Conservation (phyloP, 2,329 filamentous ascomycete species). For the Penicillium sumatraense region DNA sequence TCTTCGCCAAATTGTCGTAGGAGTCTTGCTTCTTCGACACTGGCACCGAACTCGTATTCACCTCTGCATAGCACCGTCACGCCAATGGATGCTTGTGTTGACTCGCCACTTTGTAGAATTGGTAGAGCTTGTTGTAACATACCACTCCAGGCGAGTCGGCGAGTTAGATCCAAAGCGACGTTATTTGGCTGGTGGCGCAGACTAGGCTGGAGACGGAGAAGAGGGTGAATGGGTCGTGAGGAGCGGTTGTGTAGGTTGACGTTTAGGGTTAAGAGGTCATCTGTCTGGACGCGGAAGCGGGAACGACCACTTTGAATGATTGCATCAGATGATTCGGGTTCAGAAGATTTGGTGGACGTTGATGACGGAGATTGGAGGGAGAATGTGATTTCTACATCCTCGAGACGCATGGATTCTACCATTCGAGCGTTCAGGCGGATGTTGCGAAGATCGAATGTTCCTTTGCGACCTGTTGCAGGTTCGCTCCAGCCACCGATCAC, state of each 20-base stretch:
- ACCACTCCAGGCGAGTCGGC: constrained; percentile 84
- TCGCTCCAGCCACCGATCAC: constrained; percentile 75
- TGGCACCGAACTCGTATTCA: constrained; percentile 79
- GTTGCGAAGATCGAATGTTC: constrained; percentile 75
- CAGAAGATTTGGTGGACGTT: constrained; percentile 5
- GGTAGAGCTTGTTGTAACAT: constrained; percentile 77
- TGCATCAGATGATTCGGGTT: constrained; percentile 2
- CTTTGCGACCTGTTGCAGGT: constrained; percentile 61
- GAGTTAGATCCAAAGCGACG: constrained; percentile 77
- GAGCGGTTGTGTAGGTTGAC: constrained; percentile 79
- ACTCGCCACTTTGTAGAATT: constrained; percentile 62
- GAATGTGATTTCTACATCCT: constrained; percentile 73
- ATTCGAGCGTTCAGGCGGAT: constrained; percentile 76
- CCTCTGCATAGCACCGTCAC: constrained; percentile 78
- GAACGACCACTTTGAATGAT: constrained; percentile 49
- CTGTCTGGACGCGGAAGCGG: constrained; percentile 55
- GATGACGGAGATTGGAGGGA: constrained; percentile 42
- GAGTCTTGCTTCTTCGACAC: constrained; percentile 77
- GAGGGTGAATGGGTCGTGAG: constrained; percentile 66
- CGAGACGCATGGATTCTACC: constrained; percentile 80
- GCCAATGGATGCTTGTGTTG: constrained; percentile 67
- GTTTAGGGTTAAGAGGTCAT: constrained; percentile 71
- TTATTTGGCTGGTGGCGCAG: constrained; percentile 73
- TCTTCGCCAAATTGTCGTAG: constrained; percentile 30
- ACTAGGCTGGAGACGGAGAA: constrained; percentile 77